These are phyloP conservation scores for Balansia obtecta DNA, from an alignment of 2,329 filamentous ascomycete species.

Conservation along the genomic window DNA sequence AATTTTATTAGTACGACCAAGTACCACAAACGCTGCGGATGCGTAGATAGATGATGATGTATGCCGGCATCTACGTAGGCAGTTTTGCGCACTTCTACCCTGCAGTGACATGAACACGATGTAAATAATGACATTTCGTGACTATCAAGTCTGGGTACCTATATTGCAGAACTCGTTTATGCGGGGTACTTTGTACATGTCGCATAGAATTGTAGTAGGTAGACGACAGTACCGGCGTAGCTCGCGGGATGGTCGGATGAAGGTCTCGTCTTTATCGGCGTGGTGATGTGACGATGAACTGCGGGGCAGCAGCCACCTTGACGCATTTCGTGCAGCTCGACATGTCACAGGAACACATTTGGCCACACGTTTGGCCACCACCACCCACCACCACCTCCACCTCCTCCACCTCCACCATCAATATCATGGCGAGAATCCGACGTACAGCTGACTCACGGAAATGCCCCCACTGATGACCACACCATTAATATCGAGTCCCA, in stretches of 20 bases:
- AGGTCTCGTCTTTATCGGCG: background rate
- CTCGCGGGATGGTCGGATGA: background rate
- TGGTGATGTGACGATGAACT: background rate
- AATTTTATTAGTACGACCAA: too few species aligned
- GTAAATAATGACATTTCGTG: too few species aligned
- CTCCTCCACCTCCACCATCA: background rate
- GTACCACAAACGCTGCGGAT: too few species aligned
- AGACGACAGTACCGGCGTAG: background rate
- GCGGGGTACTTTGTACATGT: too few species aligned
- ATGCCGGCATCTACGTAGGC: too few species aligned
- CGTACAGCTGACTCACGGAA: background rate
- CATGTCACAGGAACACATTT: constrained; percentile 1
- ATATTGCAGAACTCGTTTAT: too few species aligned
- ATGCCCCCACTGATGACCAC: background rate
- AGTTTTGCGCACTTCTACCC: too few species aligned
- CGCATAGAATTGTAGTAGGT: too few species aligned
- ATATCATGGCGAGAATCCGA: background rate
- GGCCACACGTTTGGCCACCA: background rate
- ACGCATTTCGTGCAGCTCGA: constrained; percentile 1
- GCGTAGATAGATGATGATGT: too few species aligned
- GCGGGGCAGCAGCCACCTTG: background rate
- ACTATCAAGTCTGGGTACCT: too few species aligned
- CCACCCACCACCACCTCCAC: background rate
- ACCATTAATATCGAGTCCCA: background rate
- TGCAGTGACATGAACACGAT: too few species aligned